phyloP scores from a whole-genome alignment of 345 rosid species.

The Excoecaria agallocha region DNA sequence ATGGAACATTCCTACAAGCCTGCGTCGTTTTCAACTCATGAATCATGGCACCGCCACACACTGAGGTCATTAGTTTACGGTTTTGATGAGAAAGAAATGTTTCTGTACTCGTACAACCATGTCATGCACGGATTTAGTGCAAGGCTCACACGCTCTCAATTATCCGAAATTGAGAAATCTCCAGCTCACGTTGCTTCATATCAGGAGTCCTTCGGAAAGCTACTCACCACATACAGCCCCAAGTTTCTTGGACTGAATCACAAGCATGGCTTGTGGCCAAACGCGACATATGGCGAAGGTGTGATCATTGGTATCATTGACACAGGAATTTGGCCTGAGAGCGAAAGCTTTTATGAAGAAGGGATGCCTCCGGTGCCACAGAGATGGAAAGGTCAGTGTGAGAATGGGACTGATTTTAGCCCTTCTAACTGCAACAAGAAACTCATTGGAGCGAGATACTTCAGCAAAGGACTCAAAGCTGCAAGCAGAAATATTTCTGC shows the following conservation, averaged over 20 bases:
- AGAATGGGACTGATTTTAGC: conserved; percentile 12
- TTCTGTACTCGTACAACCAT: conserved; percentile 42
- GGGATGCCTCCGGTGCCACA: conserved; percentile 7
- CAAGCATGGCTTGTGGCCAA: neutral
- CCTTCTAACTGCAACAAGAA: conserved; percentile 15
- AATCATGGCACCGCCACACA: conserved; percentile 27
- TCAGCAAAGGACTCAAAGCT: conserved; percentile 23
- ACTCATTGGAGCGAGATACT: conserved; percentile 26
- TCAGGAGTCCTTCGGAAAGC: conserved; percentile 35
- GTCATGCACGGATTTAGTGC: conserved; percentile 49
- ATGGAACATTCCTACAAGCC: conserved; percentile 38
- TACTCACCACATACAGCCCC: conserved; percentile 36
- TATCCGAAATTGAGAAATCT: conserved; percentile 34
- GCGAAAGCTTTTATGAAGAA: conserved; percentile 11
- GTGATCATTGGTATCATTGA: conserved; percentile 20
- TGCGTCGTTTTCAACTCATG: conserved; percentile 27
- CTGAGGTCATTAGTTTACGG: conserved; percentile 18
- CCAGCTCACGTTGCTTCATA: conserved; percentile 43
- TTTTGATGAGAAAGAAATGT: conserved; percentile 3
- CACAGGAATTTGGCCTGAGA: conserved; percentile 24
- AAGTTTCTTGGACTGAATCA: conserved; percentile 38
- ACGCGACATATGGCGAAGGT: conserved; percentile 12
- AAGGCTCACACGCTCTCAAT: conserved; percentile 37
- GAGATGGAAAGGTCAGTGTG: conserved; percentile 23
- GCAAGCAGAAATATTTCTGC: conserved; percentile 22